phyloP scores from a whole-genome alignment of 2,329 filamentous ascomycete species.

The Akanthomyces lecanii region DNA sequence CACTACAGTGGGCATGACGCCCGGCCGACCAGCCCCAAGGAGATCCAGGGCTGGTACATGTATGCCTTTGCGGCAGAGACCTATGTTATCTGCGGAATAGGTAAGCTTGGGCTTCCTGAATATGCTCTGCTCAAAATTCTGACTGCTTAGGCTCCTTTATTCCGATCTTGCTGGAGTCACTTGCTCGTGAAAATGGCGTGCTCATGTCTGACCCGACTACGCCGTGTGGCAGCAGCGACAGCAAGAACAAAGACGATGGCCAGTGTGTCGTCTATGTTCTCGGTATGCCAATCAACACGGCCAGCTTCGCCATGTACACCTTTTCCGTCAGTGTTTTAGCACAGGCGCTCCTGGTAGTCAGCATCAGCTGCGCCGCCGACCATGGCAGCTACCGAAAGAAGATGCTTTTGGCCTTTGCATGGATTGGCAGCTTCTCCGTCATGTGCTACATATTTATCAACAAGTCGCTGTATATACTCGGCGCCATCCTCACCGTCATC shows the following conservation, averaged over 20 bases:
- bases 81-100: conserved; percentile 78
- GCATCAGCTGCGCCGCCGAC: conserved; percentile 93
- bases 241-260: conserved; percentile 45
- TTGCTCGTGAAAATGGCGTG: conserved; percentile 88
- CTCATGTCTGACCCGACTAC: conserved; percentile 71
- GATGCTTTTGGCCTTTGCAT: conserved; percentile 79
- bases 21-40: conserved; percentile 78
- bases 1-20: conserved; percentile 81
- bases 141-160: conserved; percentile 73
- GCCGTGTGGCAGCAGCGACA: conserved; percentile 66
- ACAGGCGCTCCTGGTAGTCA: conserved; percentile 87
- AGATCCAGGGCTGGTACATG: conserved; percentile 91
- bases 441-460: conserved; percentile 84
- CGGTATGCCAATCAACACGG: conserved; percentile 86
- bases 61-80: conserved; percentile 97
- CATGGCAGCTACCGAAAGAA: conserved; percentile 90
- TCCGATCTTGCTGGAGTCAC: conserved; percentile 88
- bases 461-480: conserved; percentile 72
- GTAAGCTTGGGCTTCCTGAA: conserved; percentile 44
- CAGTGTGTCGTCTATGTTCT: conserved; percentile 83
- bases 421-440: conserved; percentile 72
- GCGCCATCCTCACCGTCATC: conserved; percentile 78
- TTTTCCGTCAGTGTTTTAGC: conserved; percentile 89
- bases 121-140: background rate
- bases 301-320: conserved; percentile 97